Evolutionary conservation across 2,329 filamentous ascomycete genomes (phyloP).

Genomic region (Nemania bipapillata): DNA sequence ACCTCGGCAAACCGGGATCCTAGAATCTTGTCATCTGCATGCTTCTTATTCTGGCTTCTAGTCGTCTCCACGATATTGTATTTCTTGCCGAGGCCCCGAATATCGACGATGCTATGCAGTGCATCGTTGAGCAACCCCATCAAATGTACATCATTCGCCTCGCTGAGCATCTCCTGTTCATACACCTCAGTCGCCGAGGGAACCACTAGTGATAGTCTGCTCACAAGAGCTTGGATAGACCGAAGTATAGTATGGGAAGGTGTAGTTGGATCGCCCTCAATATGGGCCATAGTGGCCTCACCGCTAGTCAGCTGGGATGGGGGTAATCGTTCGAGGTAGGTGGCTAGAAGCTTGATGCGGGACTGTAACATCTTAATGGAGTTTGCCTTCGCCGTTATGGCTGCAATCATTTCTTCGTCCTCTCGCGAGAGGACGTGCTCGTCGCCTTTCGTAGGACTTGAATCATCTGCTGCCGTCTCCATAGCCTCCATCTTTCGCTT

Average conservation of each 20-base stretch:
- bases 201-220: constrained; percentile 82
- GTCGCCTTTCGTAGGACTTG: constrained; percentile 48
- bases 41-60: constrained; percentile 47
- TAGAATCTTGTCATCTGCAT: constrained; percentile 30
- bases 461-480: constrained; percentile 47
- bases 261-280: constrained; percentile 52
- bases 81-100: constrained; percentile 80
- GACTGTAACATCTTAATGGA: constrained; percentile 92
- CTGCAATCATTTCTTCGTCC: constrained; percentile 70
- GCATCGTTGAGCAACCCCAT: constrained; percentile 79
- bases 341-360: constrained; percentile 75
- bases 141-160: constrained; percentile 85
- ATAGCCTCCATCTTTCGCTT: constrained; percentile 58
- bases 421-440: constrained; percentile 64
- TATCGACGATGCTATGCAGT: constrained; percentile 75
- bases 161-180: constrained; percentile 75
- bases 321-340: constrained; percentile 80
- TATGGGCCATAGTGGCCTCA: constrained; percentile 50
- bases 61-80: constrained; percentile 68
- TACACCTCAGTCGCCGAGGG: constrained; percentile 75
- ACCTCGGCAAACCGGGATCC: constrained; percentile 42
- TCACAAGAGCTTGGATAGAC: constrained; percentile 85
- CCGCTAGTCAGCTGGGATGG: constrained; percentile 68
- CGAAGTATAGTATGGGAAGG: constrained; percentile 81
- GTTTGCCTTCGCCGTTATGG: constrained; percentile 87